phyloP scores from a whole-genome alignment of 352 stramenopile genomes.

The Bremia lactucae region DNA sequence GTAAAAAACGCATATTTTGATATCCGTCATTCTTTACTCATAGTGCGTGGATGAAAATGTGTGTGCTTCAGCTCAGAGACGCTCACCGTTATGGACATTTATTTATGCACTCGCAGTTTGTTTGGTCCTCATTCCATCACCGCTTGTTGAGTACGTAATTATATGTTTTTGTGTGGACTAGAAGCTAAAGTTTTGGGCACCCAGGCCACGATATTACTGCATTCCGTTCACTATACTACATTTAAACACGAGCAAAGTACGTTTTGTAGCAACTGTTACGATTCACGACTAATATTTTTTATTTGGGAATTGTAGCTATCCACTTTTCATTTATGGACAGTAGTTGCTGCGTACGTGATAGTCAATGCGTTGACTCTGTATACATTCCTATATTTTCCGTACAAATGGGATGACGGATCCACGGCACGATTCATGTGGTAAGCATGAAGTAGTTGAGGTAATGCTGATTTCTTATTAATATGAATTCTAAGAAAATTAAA shows the following conservation, averaged over 20 bases:
- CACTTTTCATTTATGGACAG: constrained; percentile 24
- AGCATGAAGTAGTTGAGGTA: constrained; percentile 2
- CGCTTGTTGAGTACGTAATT: constrained; percentile 73
- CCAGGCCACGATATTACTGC: constrained; percentile 76
- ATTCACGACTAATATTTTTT: constrained; percentile 1
- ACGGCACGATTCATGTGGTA: constrained; percentile 85
- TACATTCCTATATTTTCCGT: constrained; percentile 61
- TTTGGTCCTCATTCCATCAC: constrained; percentile 79
- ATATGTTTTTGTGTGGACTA: neutral
- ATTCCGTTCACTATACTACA: constrained; percentile 73
- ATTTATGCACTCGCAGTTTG: constrained; percentile 60
- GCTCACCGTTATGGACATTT: constrained; percentile 65
- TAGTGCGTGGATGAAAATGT: constrained; percentile 1
- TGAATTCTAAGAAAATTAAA: neutral
- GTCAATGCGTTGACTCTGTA: constrained; percentile 64
- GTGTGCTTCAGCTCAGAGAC: constrained; percentile 27
- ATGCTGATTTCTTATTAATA: neutral
- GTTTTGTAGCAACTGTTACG: neutral
- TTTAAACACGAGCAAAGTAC: constrained; percentile 58
- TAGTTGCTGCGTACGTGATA: constrained; percentile 31
- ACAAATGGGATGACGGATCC: constrained; percentile 67
- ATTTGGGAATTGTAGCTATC: constrained; percentile 38
- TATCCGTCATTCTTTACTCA: neutral
- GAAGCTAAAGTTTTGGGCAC: neutral
- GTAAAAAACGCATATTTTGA: constrained; percentile 22